Conservation (phyloP, 495 filamentous ascomycete species). For the Penicillium malachiteum region DNA sequence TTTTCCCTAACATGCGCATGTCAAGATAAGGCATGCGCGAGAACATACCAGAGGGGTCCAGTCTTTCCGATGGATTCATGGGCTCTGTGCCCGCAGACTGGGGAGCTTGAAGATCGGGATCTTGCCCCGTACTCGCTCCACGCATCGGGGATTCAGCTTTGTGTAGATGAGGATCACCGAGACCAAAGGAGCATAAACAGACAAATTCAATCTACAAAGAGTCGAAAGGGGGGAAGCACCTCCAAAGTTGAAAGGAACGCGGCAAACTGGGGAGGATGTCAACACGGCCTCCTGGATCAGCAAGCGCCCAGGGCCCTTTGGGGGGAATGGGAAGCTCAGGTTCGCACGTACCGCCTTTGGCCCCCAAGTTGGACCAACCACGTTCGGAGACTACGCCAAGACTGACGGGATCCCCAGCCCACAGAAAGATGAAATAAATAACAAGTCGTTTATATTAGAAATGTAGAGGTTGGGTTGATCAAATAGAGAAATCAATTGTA, state of each 20-base stretch:
- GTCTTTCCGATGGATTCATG: slow-evolving; percentile 35
- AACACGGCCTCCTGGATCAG: slow-evolving; percentile 43
- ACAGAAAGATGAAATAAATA: slow-evolving; percentile 14
- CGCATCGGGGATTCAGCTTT: slow-evolving; percentile 32
- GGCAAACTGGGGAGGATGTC: slow-evolving; percentile 20
- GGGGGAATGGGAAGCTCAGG: slow-evolving; percentile 14
- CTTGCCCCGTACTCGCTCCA: slow-evolving; percentile 38
- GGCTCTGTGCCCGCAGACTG: slow-evolving; percentile 33
- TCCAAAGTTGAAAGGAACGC: slow-evolving; percentile 17
- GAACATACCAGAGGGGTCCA: slow-evolving; percentile 24
- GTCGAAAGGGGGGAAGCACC: slow-evolving; percentile 2
- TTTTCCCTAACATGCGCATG: not conserved
- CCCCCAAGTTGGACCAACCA: slow-evolving; percentile 20
- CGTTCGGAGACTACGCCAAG: slow-evolving; percentile 9
- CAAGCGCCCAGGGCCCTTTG: slow-evolving; percentile 16
- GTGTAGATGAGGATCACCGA: slow-evolving; percentile 10
- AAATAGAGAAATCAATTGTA: no score
- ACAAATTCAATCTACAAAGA: not conserved
- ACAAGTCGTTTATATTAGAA: slow-evolving; percentile 2
- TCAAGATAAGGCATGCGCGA: not conserved
- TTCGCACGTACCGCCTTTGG: slow-evolving; percentile 29
- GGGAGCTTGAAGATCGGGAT: slow-evolving; percentile 32
- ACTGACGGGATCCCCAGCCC: slow-evolving; percentile 13
- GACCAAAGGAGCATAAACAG: slow-evolving; percentile 4
- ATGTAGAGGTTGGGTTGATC: no score